phyloP scores from a whole-genome alignment of 2,329 filamentous ascomycete species.

The Lasiodiplodia sp. region DNA sequence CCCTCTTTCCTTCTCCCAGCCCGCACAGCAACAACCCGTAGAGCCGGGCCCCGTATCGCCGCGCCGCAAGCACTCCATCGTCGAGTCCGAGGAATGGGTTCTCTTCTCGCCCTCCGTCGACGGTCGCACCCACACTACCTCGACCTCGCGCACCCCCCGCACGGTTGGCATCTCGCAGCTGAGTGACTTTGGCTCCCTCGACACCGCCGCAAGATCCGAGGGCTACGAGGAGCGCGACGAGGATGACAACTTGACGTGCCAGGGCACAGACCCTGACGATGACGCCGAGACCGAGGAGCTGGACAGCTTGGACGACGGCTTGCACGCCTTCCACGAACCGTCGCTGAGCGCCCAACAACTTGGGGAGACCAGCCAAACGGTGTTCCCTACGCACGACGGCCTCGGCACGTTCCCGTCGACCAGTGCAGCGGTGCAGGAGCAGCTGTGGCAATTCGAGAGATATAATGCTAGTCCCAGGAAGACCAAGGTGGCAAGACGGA shows the following conservation, averaged over 20 bases:
- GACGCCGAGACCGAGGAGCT: conserved; percentile 77
- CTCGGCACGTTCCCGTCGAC: conserved; percentile 81
- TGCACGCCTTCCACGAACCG: conserved; percentile 81
- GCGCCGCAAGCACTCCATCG: conserved; percentile 57
- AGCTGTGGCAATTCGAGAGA: conserved; percentile 87
- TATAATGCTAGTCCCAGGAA: conserved; percentile 75
- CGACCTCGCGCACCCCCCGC: conserved; percentile 68
- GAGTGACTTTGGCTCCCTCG: conserved; percentile 82
- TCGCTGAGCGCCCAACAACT: conserved; percentile 48
- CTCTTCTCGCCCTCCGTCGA: conserved; percentile 74
- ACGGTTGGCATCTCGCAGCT: conserved; percentile 74
- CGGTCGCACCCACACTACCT: conserved; percentile 75
- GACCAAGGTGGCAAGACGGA: conserved; percentile 55
- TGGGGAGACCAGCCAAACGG: conserved; percentile 67
- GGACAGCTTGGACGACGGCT: conserved; percentile 90
- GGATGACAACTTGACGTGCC: conserved; percentile 52
- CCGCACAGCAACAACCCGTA: conserved; percentile 32
- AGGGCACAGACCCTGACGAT: conserved; percentile 54
- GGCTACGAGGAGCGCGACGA: conserved; percentile 57
- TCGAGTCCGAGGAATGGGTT: conserved; percentile 92
- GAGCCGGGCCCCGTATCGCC: conserved; percentile 40
- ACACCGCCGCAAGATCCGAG: conserved; percentile 69
- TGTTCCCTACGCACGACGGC: conserved; percentile 92
- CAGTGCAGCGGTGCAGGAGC: conserved; percentile 70
- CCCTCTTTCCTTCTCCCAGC: conserved; percentile 44